A percentile compares a stretch with the other conserved stretches of the same genome.
Evolutionary conservation across 352 stramenopile species (phyloP).

Genomic region (Phytophthora sansomeana): DNA sequence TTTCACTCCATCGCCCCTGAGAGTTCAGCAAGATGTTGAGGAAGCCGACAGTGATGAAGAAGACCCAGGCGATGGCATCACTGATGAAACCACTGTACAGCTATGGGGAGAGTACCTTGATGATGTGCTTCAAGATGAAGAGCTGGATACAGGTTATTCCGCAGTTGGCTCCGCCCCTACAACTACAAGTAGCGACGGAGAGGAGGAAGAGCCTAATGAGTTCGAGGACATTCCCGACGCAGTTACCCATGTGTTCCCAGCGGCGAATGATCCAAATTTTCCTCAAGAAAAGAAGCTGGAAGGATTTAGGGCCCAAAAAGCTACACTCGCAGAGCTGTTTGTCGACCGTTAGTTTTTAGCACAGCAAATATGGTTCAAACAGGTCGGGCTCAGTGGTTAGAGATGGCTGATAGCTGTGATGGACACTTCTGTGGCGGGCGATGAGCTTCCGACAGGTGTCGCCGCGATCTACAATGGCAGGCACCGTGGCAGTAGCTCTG

Average conservation of each 20-base stretch:
- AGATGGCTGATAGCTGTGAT: no score
- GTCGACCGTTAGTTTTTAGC: no score
- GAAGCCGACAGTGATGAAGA: neutral
- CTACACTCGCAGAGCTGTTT: neutral
- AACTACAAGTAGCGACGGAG: neutral
- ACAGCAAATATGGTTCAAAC: no score
- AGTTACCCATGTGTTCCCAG: neutral
- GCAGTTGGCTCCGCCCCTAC: neutral
- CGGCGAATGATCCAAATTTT: neutral
- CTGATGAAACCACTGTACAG: neutral
- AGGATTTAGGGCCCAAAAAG: neutral
- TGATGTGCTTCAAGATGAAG: constrained; percentile 2
- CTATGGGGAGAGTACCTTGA: constrained; percentile 7
- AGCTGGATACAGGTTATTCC: neutral
- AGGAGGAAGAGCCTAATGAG: neutral
- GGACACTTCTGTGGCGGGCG: no score
- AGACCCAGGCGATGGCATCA: neutral
- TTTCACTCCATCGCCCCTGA: neutral
- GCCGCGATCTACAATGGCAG: no score
- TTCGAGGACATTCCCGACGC: constrained; percentile 1
- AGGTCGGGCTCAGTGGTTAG: no score
- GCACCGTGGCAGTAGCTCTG: no score
- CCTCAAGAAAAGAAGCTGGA: neutral
- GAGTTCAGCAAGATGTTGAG: neutral
- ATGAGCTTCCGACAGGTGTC: no score